Evolutionary conservation across 2,329 filamentous ascomycete species (phyloP), one percentile per base, ranked within the genome.

Genomic region (Setomelanomma holmii): DNA sequence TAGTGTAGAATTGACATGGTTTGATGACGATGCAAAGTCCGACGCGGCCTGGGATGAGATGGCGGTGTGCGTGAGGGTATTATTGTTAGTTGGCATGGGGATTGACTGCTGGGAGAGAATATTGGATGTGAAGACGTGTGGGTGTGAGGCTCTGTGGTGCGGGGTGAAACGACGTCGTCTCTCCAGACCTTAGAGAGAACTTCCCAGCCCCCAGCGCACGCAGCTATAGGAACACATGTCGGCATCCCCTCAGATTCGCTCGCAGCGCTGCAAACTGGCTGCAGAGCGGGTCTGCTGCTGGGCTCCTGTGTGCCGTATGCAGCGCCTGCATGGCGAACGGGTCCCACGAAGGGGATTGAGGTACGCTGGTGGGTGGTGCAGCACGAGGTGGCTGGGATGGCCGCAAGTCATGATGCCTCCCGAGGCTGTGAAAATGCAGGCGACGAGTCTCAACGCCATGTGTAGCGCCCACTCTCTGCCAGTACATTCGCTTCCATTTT

Each of bases 191-290:
- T 17, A 12, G 33, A 14, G 40, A 12, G 33, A 14, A 23, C 7
- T 45, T 38, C 49, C 49, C 49, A 53, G 44, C 50, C 44, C 40
- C 50, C 50, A 24, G 30, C 21, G 30, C 12, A 35, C 30, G 10
- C 30, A n/a, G 21, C 21, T 14, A 24, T 24, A 33, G 23, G 19
- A 19, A 27, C 41, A 34, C 11, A 14, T 7, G 40, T 35, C 35
- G 40, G 40, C 34, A 40, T 35, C 21, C 30, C 21, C 21, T 40
- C 21, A 22, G 17, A 45, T 38, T 44, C 35, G 41, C 42, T 40
- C 22, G 38, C 21, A 16, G 38, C 12, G 42, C 49, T 51, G 49
- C 49, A 51, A 51, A 51, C 49, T 45, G 42, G 49, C 36, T 52
- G 50, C 50, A 53, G 35, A 50, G 17, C 35, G 33, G 24, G 43